A percentile compares a stretch with the other conserved stretches of the same genome.
These are phyloP conservation scores for Wickerhamomyces ciferrii DNA, from an alignment of 805 yeast genomes.

Conservation along the genomic window DNA sequence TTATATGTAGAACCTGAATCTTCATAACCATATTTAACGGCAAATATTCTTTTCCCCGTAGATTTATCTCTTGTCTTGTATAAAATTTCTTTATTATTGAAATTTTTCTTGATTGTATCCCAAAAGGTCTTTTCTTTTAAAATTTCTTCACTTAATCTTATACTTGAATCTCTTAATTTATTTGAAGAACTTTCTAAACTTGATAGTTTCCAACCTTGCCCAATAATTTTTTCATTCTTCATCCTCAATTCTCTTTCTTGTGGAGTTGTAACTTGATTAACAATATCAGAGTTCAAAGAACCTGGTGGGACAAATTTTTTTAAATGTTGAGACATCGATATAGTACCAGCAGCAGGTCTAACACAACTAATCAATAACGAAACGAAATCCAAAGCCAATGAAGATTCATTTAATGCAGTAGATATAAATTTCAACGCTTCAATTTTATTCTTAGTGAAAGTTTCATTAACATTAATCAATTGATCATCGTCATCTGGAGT, in stretches of 20 bases:
- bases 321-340: slow-evolving; percentile 84
- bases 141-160: slow-evolving; percentile 47
- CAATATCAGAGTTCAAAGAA: slow-evolving; percentile 49
- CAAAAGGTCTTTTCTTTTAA: slow-evolving; percentile 64
- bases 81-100: slow-evolving; percentile 48
- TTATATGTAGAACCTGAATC: slow-evolving; percentile 81
- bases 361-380: slow-evolving; percentile 75
- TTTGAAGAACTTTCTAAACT: slow-evolving; percentile 53
- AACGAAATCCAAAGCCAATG: slow-evolving; percentile 81
- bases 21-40: slow-evolving; percentile 85
- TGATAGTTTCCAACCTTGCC: slow-evolving; percentile 78
- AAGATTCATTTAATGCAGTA: slow-evolving; percentile 81
- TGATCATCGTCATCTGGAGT: slow-evolving; percentile 15
- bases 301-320: slow-evolving; percentile 72
- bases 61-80: slow-evolving; percentile 60
- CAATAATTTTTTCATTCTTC: slow-evolving; percentile 21
- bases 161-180: slow-evolving; percentile 45
- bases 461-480: slow-evolving; percentile 22
- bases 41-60: slow-evolving; percentile 49
- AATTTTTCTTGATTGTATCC: slow-evolving; percentile 34
- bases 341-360: slow-evolving; percentile 79
- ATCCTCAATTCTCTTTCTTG: slow-evolving; percentile 17
- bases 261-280: slow-evolving; percentile 15
- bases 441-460: slow-evolving; percentile 44
- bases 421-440: slow-evolving; percentile 49